phyloP scores from a whole-genome alignment of 1,284 basidiomycete genomes.

The Moesziomyces aphidis region DNA sequence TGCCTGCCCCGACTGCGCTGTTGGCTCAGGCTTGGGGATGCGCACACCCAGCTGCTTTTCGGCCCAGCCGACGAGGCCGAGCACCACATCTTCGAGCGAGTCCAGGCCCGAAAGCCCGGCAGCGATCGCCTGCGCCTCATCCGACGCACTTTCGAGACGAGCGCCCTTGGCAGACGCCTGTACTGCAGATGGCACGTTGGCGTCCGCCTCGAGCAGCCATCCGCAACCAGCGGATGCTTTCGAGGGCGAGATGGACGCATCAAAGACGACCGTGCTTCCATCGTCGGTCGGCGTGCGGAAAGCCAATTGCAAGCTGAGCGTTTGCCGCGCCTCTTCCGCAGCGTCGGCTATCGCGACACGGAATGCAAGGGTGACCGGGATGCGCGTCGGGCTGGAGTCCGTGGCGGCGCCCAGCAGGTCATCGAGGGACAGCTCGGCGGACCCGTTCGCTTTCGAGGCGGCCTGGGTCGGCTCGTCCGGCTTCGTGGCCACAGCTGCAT shows the following conservation, averaged over 20 bases:
- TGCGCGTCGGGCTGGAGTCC: conserved; percentile 1
- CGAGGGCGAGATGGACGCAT: conserved; percentile 26
- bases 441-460: neutral
- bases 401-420: conserved; percentile 21
- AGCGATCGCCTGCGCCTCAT: conserved; percentile 17
- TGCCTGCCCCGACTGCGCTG: neutral
- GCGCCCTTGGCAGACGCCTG: conserved; percentile 1
- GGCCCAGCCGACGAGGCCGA: conserved; percentile 29
- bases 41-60: conserved; percentile 17
- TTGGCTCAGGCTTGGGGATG: conserved; percentile 18
- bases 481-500: conserved; percentile 31
- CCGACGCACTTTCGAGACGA: conserved; percentile 20
- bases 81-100: conserved; percentile 35
- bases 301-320: conserved; percentile 26
- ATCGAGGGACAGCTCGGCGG: conserved; percentile 20
- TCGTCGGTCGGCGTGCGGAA: conserved; percentile 21
- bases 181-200: neutral
- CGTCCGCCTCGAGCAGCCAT: conserved; percentile 29
- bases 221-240: conserved; percentile 8
- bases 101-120: conserved; percentile 18
- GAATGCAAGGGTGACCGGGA: conserved; percentile 43
- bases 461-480: neutral
- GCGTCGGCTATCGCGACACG: conserved; percentile 18
- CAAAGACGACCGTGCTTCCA: conserved; percentile 14
- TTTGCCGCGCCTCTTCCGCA: conserved; percentile 16